Evolutionary conservation across 164 flowering plant genomes (phyloP), one percentile per base, ranked within the genome.

Genomic region (Platanus orientalis): DNA sequence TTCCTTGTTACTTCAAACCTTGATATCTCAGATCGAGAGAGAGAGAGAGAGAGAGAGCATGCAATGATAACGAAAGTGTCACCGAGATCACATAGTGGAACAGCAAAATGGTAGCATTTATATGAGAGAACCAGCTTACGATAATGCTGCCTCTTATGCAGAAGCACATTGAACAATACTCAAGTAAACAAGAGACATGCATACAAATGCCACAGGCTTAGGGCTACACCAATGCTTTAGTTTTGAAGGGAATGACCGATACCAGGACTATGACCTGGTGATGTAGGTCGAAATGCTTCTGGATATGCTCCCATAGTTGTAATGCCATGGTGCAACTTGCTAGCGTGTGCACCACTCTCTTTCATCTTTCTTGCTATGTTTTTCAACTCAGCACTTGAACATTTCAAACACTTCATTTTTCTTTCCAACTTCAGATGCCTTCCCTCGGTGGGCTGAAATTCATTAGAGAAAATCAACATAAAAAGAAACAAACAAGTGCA

Each of bases 251-350:
- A 67, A 56, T 78, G 78, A 12, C 81, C 81, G 29, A 60, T 67
- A 9, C 81, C 81, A 11, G 81, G 81, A 7, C 78, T 75, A 55
- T 72, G 72, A 10, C 81, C 81, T 3, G 79, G 82, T 1, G 51
- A 16, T 0, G 79, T 75, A 21, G 74, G 73, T 0, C 74, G 76
- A 60, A 66, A 66, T 20, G 69, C 76, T 11, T 57, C 61, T 30
- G 20, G 32, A 1, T 23, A 30, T 14, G 11, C 42, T 48, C 20
- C n/a, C 24, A 6, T 21, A 30, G 27, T 17, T 48, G 40, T 21
- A 13, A 28, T 25, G 34, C 30, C 54, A 48, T 28, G n/a, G 21
- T 27, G 54, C 19, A 30, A 47, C 16, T 45, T 29, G 4, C 42
- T 47, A 9, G 9, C 48, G 19, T 17, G 14, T 23, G 17, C 28